phyloP scores from a whole-genome alignment of 768 basidiomycete species.

The Leccinum barrowsii region DNA sequence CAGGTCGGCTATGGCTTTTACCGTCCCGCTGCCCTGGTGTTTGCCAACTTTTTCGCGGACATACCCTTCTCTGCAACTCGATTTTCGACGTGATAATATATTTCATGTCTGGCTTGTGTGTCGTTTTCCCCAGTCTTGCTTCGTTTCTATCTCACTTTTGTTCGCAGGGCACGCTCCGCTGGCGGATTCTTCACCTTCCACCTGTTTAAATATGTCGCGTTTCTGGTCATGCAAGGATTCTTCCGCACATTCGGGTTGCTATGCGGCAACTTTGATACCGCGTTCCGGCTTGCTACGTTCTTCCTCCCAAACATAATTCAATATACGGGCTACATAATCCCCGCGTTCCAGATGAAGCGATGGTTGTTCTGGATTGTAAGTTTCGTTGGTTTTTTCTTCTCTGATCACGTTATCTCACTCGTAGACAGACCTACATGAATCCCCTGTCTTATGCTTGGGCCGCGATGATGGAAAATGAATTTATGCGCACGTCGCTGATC shows the following conservation, averaged over 20 bases:
- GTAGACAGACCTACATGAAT: slow-evolving; percentile 65
- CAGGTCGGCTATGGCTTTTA: slow-evolving; percentile 67
- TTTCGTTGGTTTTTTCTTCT: slow-evolving; percentile 5
- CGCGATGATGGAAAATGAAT: slow-evolving; percentile 83
- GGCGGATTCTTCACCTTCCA: slow-evolving; percentile 56
- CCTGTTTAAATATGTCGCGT: slow-evolving; percentile 61
- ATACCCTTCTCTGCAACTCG: slow-evolving; percentile 63
- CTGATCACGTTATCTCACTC: slow-evolving; percentile 6
- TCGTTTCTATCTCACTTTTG: slow-evolving; percentile 10
- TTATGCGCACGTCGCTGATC: slow-evolving; percentile 57
- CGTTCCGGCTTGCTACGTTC: slow-evolving; percentile 55
- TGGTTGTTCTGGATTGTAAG: slow-evolving; percentile 85
- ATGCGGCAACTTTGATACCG: slow-evolving; percentile 51
- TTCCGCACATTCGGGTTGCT: slow-evolving; percentile 71
- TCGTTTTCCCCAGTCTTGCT: slow-evolving; percentile 22
- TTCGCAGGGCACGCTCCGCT: slow-evolving; percentile 30
- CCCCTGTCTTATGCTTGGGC: slow-evolving; percentile 77
- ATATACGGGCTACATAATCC: slow-evolving; percentile 70
- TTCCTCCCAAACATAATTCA: slow-evolving; percentile 75
- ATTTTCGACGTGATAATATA: slow-evolving; percentile 66
- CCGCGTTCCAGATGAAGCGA: slow-evolving; percentile 65
- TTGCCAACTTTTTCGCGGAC: slow-evolving; percentile 67
- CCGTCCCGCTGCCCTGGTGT: slow-evolving; percentile 57
- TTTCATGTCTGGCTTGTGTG: slow-evolving; percentile 56
- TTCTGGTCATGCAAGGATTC: slow-evolving; percentile 77